Evolutionary conservation across 179 eudicot genomes (phyloP).

Genomic region (Corrigiola litoralis): DNA sequence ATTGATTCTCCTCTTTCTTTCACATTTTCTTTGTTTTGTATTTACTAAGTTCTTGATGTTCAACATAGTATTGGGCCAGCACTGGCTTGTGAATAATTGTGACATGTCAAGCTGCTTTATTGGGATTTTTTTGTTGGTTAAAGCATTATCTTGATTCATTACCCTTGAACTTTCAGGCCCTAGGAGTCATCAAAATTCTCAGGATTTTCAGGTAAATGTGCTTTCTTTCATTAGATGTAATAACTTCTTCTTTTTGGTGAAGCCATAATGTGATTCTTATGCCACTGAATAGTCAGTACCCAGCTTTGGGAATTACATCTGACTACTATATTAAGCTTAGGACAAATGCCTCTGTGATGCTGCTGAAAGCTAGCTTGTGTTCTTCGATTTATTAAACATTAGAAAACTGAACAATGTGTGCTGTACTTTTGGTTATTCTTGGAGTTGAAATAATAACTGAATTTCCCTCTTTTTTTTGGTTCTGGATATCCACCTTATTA

Average conservation of each 20-base stretch:
- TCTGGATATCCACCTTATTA: neutral
- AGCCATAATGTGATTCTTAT: neutral
- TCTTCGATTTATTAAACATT: neutral
- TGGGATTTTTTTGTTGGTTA: slow-evolving; percentile 2
- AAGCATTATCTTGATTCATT: slow-evolving; percentile 11
- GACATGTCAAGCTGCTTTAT: neutral
- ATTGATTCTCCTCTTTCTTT: neutral
- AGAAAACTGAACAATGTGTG: neutral
- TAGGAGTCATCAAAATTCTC: slow-evolving; percentile 52
- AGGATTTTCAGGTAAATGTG: slow-evolving; percentile 59
- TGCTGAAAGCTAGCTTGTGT: neutral
- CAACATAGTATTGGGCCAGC: neutral
- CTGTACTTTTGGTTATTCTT: no score
- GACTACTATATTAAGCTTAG: neutral
- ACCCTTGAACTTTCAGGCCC: slow-evolving; percentile 53
- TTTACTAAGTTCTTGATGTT: neutral
- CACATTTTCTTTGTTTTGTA: neutral
- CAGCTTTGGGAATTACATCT: neutral
- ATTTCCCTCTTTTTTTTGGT: neutral
- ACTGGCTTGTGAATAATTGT: no score
- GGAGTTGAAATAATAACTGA: no score
- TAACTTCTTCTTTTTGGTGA: neutral
- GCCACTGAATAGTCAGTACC: no score
- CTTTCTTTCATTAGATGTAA: neutral
- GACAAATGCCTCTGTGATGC: no score